Percentiles rank a stretch among this genome's conserved stretches.
phyloP scores from a whole-genome alignment of 1,139 yeast genomes.

The Taphrina populina region DNA sequence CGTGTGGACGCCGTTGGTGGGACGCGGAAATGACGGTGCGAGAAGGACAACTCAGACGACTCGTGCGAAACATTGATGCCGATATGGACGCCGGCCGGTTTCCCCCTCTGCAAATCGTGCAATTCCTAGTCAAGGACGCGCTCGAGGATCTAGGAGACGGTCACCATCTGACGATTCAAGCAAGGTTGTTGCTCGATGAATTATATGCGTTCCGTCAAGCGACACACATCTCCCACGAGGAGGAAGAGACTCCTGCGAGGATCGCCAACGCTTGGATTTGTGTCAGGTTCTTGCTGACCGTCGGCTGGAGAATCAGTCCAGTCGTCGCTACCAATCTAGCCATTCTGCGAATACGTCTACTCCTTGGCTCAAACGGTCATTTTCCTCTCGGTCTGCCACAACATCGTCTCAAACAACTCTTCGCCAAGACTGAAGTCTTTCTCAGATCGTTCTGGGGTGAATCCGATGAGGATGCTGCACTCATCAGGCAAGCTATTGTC shows the following conservation, averaged over 20 bases:
- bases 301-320: constrained; percentile 15
- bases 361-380: constrained; percentile 1
- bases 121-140: constrained; percentile 11
- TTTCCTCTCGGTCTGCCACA: constrained; percentile 20
- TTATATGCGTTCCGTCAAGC: constrained; percentile 12
- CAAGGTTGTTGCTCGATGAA: constrained; percentile 16
- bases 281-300: constrained; percentile 8
- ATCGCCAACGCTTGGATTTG: constrained; percentile 24
- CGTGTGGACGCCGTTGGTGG: constrained; percentile 25
- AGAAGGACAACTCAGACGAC: constrained; percentile 1
- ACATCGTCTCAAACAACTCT: neutral
- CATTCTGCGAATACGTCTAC: constrained; percentile 15
- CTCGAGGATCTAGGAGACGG: constrained; percentile 6
- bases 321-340: constrained; percentile 31
- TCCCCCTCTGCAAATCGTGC: constrained; percentile 21
- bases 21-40: constrained; percentile 22
- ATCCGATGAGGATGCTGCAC: constrained; percentile 16
- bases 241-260: constrained; percentile 1
- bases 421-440: neutral
- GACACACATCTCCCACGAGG: neutral
- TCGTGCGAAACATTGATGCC: constrained; percentile 7
- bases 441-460: constrained; percentile 16
- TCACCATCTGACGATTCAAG: constrained; percentile 18
- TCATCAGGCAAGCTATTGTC: constrained; percentile 8
- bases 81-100: constrained; percentile 19